These are phyloP conservation scores for Lasiodiplodia sp. DNA, from an alignment of 2,329 filamentous ascomycete species.

Conservation along the genomic window DNA sequence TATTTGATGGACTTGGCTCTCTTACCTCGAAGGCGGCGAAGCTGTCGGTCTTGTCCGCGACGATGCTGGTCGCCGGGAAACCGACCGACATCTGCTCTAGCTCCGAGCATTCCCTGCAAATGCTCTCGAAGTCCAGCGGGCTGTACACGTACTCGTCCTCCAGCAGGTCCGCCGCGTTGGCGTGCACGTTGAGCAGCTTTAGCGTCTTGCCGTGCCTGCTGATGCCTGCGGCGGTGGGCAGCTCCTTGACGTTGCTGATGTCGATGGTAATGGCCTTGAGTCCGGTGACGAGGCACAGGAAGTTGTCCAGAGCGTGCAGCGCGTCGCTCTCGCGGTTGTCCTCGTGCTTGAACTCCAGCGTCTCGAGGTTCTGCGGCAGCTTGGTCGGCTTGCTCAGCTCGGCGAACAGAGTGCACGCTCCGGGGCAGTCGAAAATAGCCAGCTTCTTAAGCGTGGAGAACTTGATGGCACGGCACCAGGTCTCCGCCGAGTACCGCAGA, in stretches of 20 bases:
- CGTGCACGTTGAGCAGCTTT: conserved; percentile 54
- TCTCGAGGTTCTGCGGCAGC: conserved; percentile 54
- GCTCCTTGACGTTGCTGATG: conserved; percentile 48
- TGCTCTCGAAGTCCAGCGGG: conserved; percentile 52
- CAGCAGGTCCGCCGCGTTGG: conserved; percentile 49
- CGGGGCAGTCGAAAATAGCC: conserved; percentile 53
- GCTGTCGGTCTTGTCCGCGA: conserved; percentile 50
- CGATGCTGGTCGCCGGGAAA: conserved; percentile 54
- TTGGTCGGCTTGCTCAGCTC: conserved; percentile 55
- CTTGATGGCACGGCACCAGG: conserved; percentile 57
- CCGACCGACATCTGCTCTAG: conserved; percentile 57
- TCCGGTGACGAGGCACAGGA: conserved; percentile 55
- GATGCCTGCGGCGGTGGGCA: conserved; percentile 54
- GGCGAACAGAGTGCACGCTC: conserved; percentile 55
- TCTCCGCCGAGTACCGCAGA: conserved; percentile 56
- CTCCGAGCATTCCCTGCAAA: conserved; percentile 53
- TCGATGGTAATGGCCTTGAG: conserved; percentile 55
- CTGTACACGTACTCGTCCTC: conserved; percentile 56
- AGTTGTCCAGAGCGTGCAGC: conserved; percentile 55
- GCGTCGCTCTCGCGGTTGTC: conserved; percentile 57
- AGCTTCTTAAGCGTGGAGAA: conserved; percentile 53
- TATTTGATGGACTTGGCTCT: conserved; percentile 17
- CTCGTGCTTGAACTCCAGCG: conserved; percentile 55
- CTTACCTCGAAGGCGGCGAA: conserved; percentile 52
- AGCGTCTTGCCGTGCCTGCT: conserved; percentile 55